These are phyloP conservation scores for Trichoderma sp. DNA, from an alignment of 2,329 filamentous ascomycete species.

Conservation along the genomic window DNA sequence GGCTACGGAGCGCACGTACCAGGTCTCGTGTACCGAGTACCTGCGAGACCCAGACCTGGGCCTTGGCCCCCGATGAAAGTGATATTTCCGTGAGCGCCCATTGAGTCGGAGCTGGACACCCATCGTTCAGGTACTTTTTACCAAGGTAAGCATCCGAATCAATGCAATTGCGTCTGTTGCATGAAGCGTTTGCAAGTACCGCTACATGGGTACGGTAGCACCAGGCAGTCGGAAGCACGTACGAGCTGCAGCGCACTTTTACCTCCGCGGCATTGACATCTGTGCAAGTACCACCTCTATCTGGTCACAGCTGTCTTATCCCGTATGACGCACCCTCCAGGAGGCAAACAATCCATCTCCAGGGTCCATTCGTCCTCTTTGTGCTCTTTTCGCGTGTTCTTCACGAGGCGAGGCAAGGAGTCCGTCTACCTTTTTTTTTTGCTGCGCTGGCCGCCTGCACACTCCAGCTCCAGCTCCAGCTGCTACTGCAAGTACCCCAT, in stretches of 20 bases:
- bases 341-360: constrained; percentile 7
- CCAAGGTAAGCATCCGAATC: background rate
- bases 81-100: constrained; percentile 25
- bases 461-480: background rate
- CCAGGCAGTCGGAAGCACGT: background rate
- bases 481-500: constrained; percentile 15
- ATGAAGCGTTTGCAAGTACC: background rate
- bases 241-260: background rate
- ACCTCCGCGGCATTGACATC: constrained; percentile 5
- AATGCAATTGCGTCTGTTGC: background rate
- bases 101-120: background rate
- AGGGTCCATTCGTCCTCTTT: background rate
- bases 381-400: background rate
- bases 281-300: background rate
- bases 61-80: background rate
- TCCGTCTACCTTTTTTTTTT: background rate
- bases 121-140: background rate
- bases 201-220: background rate
- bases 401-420: background rate
- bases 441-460: background rate
- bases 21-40: constrained; percentile 5
- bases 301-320: background rate
- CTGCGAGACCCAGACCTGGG: background rate
- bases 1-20: background rate
- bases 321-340: constrained; percentile 22